These are phyloP conservation scores for Fraxinus greggii DNA, from an alignment of 305 asterid genomes.

Conservation along the genomic window DNA sequence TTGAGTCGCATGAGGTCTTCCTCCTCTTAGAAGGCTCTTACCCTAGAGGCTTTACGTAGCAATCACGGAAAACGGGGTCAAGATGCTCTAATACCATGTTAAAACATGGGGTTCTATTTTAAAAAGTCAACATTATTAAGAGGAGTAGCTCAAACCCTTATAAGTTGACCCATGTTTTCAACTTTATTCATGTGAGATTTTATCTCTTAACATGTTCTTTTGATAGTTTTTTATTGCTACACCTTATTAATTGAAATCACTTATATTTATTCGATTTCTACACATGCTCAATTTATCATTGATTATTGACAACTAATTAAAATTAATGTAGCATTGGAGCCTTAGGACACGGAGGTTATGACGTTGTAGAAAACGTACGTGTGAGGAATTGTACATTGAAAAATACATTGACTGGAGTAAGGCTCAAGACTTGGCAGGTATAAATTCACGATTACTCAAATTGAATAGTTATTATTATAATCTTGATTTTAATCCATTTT, in stretches of 20 bases:
- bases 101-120: not conserved
- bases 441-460: not conserved
- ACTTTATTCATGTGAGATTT: not conserved
- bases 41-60: not conserved
- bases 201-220: not conserved
- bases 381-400: constrained; percentile 51
- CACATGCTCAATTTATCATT: not conserved
- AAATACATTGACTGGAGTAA: constrained; percentile 51
- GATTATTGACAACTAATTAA: not conserved
- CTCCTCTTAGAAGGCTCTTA: not conserved
- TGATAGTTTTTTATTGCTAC: not conserved
- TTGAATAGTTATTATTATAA: not conserved
- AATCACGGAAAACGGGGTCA: not conserved
- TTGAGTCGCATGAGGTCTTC: not conserved
- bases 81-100: not conserved
- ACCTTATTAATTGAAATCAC: not conserved
- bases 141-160: not conserved
- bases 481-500: not conserved
- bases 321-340: constrained; percentile 50
- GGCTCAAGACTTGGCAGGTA: constrained; percentile 66
- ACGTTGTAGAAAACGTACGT: constrained; percentile 52
- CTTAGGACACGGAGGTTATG: constrained; percentile 53
- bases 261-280: not conserved
- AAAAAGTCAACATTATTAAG: not conserved
- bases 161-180: not conserved